These are phyloP conservation scores for Trichosporon inkin DNA, from an alignment of 1,284 basidiomycete genomes.

Conservation along the genomic window DNA sequence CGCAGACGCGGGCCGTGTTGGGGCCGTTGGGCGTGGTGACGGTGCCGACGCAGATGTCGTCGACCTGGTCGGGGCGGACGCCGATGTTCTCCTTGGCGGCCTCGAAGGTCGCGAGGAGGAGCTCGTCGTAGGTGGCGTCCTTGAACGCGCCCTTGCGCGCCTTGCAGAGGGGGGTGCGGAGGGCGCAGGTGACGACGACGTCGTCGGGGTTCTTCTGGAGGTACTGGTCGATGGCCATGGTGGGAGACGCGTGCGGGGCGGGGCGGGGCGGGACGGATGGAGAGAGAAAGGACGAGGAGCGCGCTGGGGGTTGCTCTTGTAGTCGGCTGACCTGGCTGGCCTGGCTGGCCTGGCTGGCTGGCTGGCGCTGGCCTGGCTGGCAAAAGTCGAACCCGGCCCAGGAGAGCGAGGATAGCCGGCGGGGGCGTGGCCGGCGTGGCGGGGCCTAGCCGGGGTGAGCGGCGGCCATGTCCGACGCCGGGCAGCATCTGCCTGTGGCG, in stretches of 20 bases:
- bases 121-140: conserved; percentile 26
- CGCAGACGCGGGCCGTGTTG: conserved; percentile 17
- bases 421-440: too few species aligned
- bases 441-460: too few species aligned
- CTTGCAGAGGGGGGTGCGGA: conserved; percentile 29
- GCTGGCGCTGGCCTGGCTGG: too few species aligned
- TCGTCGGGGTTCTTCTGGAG: conserved; percentile 8
- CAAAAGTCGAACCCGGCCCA: too few species aligned
- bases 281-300: neutral
- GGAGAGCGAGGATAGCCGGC: too few species aligned
- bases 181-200: conserved; percentile 26
- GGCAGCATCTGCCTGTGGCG: too few species aligned
- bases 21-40: conserved; percentile 17
- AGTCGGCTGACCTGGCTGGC: too few species aligned
- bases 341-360: too few species aligned
- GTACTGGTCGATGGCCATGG: conserved; percentile 8
- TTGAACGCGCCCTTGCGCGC: conserved; percentile 29
- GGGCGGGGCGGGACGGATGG: neutral
- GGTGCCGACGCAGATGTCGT: conserved; percentile 26
- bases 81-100: conserved; percentile 24
- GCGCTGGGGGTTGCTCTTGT: neutral
- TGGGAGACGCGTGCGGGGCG: neutral
- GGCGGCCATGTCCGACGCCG: too few species aligned
- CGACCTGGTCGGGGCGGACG: conserved; percentile 22
- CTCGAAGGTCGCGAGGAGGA: conserved; percentile 26